Evolutionary conservation across 2,329 filamentous ascomycete species (phyloP).

Genomic region (Trichophaea hybrida): DNA sequence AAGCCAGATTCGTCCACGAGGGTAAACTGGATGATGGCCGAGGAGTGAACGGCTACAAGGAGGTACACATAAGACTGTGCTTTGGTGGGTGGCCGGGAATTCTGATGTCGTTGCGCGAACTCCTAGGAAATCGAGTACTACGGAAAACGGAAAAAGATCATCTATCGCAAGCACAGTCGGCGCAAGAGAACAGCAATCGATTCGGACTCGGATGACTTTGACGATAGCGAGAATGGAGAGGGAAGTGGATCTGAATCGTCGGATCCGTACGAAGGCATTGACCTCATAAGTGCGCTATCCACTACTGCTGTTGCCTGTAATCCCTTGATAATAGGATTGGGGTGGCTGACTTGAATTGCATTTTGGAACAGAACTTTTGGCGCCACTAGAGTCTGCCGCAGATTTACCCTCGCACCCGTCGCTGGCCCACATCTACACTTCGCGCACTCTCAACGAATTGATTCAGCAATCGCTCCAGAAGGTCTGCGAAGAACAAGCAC

Average conservation of each 20-base stretch:
- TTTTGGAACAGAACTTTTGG: slow-evolving; percentile 47
- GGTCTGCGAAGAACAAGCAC: slow-evolving; percentile 59
- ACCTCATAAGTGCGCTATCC: slow-evolving; percentile 49
- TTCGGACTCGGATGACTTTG: slow-evolving; percentile 14
- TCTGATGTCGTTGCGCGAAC: background rate
- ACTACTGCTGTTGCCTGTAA: background rate
- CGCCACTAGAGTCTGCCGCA: slow-evolving; percentile 58
- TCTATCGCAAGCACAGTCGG: slow-evolving; percentile 42
- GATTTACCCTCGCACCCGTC: slow-evolving; percentile 62
- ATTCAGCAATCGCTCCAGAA: slow-evolving; percentile 54
- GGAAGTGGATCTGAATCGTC: slow-evolving; percentile 38
- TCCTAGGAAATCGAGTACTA: slow-evolving; percentile 55
- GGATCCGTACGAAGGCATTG: slow-evolving; percentile 60
- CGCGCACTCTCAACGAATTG: slow-evolving; percentile 57
- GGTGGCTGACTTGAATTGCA: slow-evolving; percentile 6
- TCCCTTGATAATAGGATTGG: background rate
- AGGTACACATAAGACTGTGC: slow-evolving; percentile 37
- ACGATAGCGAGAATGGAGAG: slow-evolving; percentile 21
- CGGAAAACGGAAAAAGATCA: slow-evolving; percentile 56
- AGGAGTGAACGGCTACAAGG: slow-evolving; percentile 55
- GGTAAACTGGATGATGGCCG: slow-evolving; percentile 53
- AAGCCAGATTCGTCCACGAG: slow-evolving; percentile 54
- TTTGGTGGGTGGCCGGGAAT: background rate
- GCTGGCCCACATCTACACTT: slow-evolving; percentile 59
- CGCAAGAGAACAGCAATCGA: slow-evolving; percentile 10